phyloP scores from a whole-genome alignment of 163 green algal genomes.

The Prototheca wickerhamii region DNA sequence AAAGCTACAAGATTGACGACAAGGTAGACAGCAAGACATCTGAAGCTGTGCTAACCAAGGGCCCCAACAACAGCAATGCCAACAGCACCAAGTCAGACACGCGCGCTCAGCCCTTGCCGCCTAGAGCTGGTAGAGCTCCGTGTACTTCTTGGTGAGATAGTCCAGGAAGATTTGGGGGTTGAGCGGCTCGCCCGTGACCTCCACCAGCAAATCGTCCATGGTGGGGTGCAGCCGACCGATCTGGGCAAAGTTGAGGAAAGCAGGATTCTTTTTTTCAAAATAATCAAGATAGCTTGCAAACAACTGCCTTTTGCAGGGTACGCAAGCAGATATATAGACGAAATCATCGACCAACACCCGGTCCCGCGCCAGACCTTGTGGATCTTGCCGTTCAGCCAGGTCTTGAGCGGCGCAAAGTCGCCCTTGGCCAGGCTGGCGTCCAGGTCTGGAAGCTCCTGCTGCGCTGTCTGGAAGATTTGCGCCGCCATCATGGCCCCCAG shows the following conservation, averaged over 20 bases:
- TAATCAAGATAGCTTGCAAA: not conserved
- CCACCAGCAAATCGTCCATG: constrained; percentile 66
- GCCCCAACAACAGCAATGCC: too few species aligned
- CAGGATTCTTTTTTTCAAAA: not conserved
- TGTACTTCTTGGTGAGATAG: constrained; percentile 74
- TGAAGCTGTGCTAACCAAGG: too few species aligned
- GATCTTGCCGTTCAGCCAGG: constrained; percentile 77
- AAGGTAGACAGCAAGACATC: too few species aligned
- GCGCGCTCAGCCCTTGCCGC: not conserved
- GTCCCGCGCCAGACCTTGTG: constrained; percentile 23
- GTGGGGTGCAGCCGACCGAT: constrained; percentile 55
- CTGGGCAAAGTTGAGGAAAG: not conserved
- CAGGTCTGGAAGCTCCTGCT: constrained; percentile 49
- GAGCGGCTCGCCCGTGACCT: constrained; percentile 61
- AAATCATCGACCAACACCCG: too few species aligned
- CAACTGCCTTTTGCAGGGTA: not conserved
- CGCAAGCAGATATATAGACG: not conserved
- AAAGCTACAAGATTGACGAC: too few species aligned
- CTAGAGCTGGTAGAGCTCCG: constrained; percentile 56
- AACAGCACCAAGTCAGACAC: too few species aligned
- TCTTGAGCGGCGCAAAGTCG: constrained; percentile 61
- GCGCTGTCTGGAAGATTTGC: constrained; percentile 63
- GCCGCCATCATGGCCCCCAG: constrained; percentile 65
- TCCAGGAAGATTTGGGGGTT: constrained; percentile 64
- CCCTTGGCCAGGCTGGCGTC: constrained; percentile 54